Conservation (phyloP, 371 early-diverging fungal genomes). For the Dichotomocladium elegans region DNA sequence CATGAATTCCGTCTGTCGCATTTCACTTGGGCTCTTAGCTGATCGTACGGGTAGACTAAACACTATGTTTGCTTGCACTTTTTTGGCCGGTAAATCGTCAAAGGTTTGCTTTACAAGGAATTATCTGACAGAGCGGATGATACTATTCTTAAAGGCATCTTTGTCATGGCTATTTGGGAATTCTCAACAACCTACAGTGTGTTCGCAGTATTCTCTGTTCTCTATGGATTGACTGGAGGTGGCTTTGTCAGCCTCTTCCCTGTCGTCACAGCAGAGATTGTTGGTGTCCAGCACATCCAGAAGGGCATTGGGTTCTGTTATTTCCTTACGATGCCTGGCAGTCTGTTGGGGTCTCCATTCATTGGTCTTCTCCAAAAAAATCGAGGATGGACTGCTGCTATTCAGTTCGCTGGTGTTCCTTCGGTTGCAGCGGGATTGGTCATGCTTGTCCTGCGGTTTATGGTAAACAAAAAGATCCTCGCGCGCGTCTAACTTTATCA, state of each 20-base stretch:
- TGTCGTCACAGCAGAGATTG: slow-evolving; percentile 44
- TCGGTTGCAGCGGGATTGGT: slow-evolving; percentile 27
- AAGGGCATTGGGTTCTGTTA: slow-evolving; percentile 38
- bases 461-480: background rate
- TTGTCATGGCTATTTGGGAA: slow-evolving; percentile 3
- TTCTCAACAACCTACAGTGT: slow-evolving; percentile 22
- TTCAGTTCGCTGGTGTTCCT: slow-evolving; percentile 47
- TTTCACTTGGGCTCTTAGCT: slow-evolving; percentile 30
- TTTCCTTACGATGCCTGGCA: slow-evolving; percentile 35
- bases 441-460: slow-evolving; percentile 12
- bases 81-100: background rate
- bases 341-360: slow-evolving; percentile 42
- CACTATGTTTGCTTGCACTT: slow-evolving; percentile 16
- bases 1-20: slow-evolving; percentile 19
- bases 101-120: background rate
- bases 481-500: no score
- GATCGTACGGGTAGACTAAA: slow-evolving; percentile 13
- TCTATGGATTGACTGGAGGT: slow-evolving; percentile 57
- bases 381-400: slow-evolving; percentile 41
- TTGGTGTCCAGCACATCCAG: slow-evolving; percentile 40
- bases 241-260: slow-evolving; percentile 47
- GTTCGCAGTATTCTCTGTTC: slow-evolving; percentile 32
- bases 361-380: slow-evolving; percentile 37
- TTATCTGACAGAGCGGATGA: slow-evolving; percentile 2
- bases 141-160: slow-evolving; percentile 6